These are phyloP conservation scores for Kwoniella sp. DNA, from an alignment of 768 basidiomycete genomes.

Conservation along the genomic window DNA sequence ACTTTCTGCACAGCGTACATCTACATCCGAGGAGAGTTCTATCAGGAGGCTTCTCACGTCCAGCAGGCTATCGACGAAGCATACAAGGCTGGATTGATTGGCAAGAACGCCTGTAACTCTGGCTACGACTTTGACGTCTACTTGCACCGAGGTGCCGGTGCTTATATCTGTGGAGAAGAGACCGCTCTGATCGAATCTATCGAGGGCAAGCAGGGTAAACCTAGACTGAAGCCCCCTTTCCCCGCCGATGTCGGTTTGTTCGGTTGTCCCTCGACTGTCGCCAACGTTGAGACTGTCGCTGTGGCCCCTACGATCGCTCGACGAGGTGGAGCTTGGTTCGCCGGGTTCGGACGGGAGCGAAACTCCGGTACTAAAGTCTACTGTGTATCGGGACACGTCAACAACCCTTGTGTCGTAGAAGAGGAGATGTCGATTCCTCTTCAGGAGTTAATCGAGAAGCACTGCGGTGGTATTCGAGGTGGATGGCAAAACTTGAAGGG, in stretches of 20 bases:
- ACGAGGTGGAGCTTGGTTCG: constrained; percentile 86
- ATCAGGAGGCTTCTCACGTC: constrained; percentile 89
- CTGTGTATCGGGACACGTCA: constrained; percentile 96
- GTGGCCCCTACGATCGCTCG: constrained; percentile 96
- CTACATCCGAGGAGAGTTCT: constrained; percentile 98
- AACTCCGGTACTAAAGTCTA: constrained; percentile 97
- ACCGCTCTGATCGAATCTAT: constrained; percentile 95
- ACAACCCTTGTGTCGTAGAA: constrained; percentile 96
- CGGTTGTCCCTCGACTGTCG: constrained; percentile 94
- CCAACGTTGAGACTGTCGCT: constrained; percentile 97
- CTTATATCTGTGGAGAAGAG: constrained; percentile 98
- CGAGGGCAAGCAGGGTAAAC: constrained; percentile 98
- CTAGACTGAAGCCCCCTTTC: constrained; percentile 96
- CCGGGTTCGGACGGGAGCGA: constrained; percentile 82
- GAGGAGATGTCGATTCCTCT: constrained; percentile 99
- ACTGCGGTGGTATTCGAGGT: constrained; percentile 90
- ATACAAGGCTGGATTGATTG: constrained; percentile 82
- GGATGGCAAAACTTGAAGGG: constrained; percentile 97
- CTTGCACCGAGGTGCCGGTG: constrained; percentile 96
- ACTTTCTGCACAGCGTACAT: constrained; percentile 72
- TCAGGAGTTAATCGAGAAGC: constrained; percentile 90
- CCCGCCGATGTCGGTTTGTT: constrained; percentile 97
- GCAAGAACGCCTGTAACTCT: constrained; percentile 85
- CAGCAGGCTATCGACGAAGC: constrained; percentile 96
- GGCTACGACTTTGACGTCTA: constrained; percentile 98